Evolutionary conservation across 352 stramenopile genomes (phyloP).

Genomic region (Thraustochytrium striatum): DNA sequence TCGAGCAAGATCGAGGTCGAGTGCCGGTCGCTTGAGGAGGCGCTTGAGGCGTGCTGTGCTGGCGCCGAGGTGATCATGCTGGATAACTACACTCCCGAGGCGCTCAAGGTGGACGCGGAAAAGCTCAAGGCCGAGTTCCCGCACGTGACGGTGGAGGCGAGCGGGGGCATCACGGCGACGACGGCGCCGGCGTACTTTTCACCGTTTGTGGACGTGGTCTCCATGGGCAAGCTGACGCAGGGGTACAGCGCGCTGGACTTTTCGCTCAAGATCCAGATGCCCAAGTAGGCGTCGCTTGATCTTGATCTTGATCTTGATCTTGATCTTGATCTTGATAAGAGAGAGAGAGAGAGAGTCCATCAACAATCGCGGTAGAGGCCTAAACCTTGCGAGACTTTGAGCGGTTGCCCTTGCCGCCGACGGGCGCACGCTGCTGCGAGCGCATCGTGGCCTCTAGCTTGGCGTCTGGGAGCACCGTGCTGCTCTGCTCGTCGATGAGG

Average conservation of each 20-base stretch:
- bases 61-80: slow-evolving; percentile 95
- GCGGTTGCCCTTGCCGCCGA: too few species aligned
- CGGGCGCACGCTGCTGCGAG: too few species aligned
- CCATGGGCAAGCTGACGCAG: slow-evolving; percentile 94
- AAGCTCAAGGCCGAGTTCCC: slow-evolving; percentile 88
- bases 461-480: too few species aligned
- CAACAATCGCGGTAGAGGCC: too few species aligned
- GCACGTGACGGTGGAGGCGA: slow-evolving; percentile 92
- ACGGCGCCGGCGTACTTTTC: slow-evolving; percentile 87
- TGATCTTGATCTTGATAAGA: too few species aligned
- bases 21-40: slow-evolving; percentile 86
- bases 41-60: slow-evolving; percentile 76
- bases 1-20: slow-evolving; percentile 99
- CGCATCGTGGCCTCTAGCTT: too few species aligned
- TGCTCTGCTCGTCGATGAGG: too few species aligned
- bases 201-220: slow-evolving; percentile 92
- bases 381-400: too few species aligned
- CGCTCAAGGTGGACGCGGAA: slow-evolving; percentile 81
- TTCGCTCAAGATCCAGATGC: slow-evolving; percentile 90
- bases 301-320: too few species aligned
- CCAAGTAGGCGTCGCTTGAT: too few species aligned
- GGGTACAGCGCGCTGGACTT: slow-evolving; percentile 94
- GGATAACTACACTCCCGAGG: slow-evolving; percentile 91
- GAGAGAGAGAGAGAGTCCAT: neutral
- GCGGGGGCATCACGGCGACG: slow-evolving; percentile 91